These are phyloP conservation scores for Phialophora tarda DNA, from an alignment of 2,329 filamentous ascomycete species.

Conservation along the genomic window DNA sequence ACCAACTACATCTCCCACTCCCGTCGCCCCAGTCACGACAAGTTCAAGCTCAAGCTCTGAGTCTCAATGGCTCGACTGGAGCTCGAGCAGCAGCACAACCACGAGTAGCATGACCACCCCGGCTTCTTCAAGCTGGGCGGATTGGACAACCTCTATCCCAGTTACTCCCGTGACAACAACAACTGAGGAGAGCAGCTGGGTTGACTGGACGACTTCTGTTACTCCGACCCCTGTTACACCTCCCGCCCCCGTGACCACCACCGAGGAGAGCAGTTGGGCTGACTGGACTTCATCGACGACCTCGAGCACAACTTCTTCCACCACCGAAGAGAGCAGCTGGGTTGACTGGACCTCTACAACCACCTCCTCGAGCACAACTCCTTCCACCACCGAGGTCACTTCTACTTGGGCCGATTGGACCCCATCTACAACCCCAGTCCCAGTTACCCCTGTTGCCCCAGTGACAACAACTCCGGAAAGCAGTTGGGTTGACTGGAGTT, in stretches of 20 bases:
- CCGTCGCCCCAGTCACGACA: constrained; percentile 2
- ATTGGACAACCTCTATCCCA: constrained; percentile 1
- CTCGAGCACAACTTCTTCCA: no score
- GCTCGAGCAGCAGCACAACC: background rate
- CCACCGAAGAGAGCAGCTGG: constrained; percentile 7
- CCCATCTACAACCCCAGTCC: background rate
- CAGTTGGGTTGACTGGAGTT: constrained; percentile 13
- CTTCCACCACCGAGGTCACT: background rate
- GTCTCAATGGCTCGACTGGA: constrained; percentile 9
- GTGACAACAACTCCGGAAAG: constrained; percentile 2
- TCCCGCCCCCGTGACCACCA: background rate
- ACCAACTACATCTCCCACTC: background rate
- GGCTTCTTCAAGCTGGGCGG: background rate
- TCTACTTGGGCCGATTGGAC: background rate
- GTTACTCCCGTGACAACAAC: background rate
- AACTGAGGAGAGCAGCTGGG: constrained; percentile 4
- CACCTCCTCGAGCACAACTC: background rate
- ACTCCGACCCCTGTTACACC: background rate
- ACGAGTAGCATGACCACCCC: background rate
- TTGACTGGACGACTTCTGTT: background rate
- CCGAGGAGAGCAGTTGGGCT: constrained; percentile 3
- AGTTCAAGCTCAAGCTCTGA: background rate
- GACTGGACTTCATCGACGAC: constrained; percentile 2
- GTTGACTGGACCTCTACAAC: background rate
- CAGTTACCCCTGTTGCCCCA: background rate